Conservation (phyloP, 208 protist species). For the Sergeia podlipaevii region DNA sequence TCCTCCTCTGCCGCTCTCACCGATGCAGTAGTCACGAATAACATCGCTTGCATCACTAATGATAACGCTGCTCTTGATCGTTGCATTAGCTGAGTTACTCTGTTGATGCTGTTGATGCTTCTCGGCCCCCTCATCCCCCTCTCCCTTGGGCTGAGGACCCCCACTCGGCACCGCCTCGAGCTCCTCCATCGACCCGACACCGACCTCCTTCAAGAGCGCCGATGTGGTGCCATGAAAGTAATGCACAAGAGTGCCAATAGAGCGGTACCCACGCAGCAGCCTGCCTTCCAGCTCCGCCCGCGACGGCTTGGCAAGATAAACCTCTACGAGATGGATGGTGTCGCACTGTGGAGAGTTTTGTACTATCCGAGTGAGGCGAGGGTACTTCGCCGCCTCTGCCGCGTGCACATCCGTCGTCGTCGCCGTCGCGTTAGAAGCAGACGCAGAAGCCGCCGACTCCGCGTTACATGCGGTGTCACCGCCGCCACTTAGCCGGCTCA, state of each 20-base stretch:
- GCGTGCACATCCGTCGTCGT: slow-evolving; percentile 9
- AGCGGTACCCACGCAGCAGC: slow-evolving; percentile 44
- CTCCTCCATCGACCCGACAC: slow-evolving; percentile 21
- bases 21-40: no score
- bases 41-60: no score
- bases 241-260: slow-evolving; percentile 49
- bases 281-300: slow-evolving; percentile 17
- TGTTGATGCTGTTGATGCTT: no score
- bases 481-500: slow-evolving; percentile 16
- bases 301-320: slow-evolving; percentile 18
- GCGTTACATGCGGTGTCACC: slow-evolving; percentile 17
- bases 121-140: background rate
- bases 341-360: slow-evolving; percentile 23
- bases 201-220: slow-evolving; percentile 57
- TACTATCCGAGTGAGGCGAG: slow-evolving; percentile 39
- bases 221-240: slow-evolving; percentile 61
- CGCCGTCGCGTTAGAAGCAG: slow-evolving; percentile 11
- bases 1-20: background rate
- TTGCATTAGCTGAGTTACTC: no score
- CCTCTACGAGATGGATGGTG: slow-evolving; percentile 27
- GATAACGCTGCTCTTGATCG: no score
- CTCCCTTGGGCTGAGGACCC: background rate
- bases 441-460: slow-evolving; percentile 6
- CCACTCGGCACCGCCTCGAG: slow-evolving; percentile 11
- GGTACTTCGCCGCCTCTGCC: slow-evolving; percentile 22